Conservation (phyloP, 768 basidiomycete species). For the Leccinum subgranulosum region DNA sequence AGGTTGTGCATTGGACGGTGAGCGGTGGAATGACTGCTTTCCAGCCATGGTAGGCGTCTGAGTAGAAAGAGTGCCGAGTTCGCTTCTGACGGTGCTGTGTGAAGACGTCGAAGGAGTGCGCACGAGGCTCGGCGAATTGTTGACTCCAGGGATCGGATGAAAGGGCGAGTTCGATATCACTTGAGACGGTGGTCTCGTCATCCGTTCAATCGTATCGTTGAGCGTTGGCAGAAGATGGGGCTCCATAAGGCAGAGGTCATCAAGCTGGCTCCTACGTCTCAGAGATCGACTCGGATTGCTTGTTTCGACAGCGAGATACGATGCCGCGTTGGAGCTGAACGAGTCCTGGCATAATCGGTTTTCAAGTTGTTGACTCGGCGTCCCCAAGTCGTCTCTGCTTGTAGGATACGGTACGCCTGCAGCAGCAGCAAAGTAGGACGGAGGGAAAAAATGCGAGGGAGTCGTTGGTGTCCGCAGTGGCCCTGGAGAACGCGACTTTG, state of each 20-base stretch:
- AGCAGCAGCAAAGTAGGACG: constrained; percentile 55
- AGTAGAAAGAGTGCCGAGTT: not conserved
- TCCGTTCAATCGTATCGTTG: constrained; percentile 68
- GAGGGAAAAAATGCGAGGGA: constrained; percentile 45
- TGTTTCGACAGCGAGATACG: constrained; percentile 3
- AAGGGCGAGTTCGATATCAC: constrained; percentile 11
- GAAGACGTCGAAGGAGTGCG: constrained; percentile 21
- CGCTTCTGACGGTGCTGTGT: constrained; percentile 10
- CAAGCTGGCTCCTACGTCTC: constrained; percentile 40
- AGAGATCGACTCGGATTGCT: not conserved
- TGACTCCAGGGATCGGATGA: not conserved
- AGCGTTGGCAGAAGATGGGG: constrained; percentile 65
- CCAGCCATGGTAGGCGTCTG: not conserved
- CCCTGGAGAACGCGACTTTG: constrained; percentile 43
- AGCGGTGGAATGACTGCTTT: constrained; percentile 7
- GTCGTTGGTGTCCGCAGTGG: constrained; percentile 27
- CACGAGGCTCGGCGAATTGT: constrained; percentile 5
- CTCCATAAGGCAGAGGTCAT: constrained; percentile 59
- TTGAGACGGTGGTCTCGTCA: constrained; percentile 56
- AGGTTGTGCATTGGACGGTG: constrained; percentile 7
- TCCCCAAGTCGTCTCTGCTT: constrained; percentile 4
- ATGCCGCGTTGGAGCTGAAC: constrained; percentile 17
- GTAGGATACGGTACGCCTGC: constrained; percentile 35
- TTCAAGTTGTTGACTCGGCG: constrained; percentile 2
- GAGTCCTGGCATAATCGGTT: constrained; percentile 2